phyloP scores from a whole-genome alignment of 2,329 filamentous ascomycete genomes.

The Lanzia echinophila region DNA sequence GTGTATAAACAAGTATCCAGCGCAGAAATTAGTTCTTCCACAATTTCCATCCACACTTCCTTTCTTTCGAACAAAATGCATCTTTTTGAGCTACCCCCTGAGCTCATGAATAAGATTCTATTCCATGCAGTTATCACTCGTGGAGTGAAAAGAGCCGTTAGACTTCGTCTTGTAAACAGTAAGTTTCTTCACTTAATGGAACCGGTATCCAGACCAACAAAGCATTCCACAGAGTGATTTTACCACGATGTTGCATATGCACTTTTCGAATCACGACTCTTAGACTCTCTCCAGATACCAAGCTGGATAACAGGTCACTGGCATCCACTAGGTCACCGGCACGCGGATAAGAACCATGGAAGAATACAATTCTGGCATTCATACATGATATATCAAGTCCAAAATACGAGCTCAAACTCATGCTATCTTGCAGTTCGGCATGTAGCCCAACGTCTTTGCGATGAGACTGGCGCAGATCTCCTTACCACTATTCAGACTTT shows the following conservation, averaged over 20 bases:
- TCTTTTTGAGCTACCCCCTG: neutral
- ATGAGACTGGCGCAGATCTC: slow-evolving; percentile 3
- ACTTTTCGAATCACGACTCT: neutral
- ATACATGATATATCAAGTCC: slow-evolving; percentile 14
- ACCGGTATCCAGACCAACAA: neutral
- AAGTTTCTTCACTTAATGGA: neutral
- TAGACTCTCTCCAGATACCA: neutral
- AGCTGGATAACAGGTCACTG: too few species aligned
- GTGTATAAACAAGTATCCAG: too few species aligned
- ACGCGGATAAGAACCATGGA: slow-evolving; percentile 5
- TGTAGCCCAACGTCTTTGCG: slow-evolving; percentile 10
- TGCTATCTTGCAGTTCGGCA: slow-evolving; percentile 11
- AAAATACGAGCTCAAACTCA: neutral
- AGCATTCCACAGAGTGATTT: neutral
- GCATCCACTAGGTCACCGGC: neutral
- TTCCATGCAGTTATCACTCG: neutral
- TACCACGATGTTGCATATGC: neutral
- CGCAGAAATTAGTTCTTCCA: too few species aligned
- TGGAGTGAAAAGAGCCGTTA: neutral
- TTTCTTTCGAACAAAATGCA: too few species aligned
- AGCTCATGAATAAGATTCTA: neutral
- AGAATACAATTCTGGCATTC: slow-evolving; percentile 13
- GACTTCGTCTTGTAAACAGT: neutral
- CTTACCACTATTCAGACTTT: slow-evolving; percentile 9
- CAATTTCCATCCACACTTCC: too few species aligned